Evolutionary conservation across 768 basidiomycete species (phyloP).

Genomic region (Chalciporus chontae): DNA sequence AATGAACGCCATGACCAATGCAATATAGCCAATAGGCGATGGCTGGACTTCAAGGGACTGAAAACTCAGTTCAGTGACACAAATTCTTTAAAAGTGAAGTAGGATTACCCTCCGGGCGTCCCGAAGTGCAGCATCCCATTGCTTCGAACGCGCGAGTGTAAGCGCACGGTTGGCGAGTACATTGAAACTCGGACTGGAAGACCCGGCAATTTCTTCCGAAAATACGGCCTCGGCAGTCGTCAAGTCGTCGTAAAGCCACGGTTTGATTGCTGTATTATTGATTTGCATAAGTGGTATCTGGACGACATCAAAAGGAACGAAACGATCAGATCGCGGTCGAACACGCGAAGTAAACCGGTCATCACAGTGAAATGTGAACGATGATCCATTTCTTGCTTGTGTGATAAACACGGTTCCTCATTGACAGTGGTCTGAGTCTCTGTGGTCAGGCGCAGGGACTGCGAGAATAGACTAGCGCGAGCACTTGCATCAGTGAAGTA

Average conservation of each 20-base stretch:
- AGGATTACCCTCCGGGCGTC: constrained; percentile 11
- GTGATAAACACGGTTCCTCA: constrained; percentile 2
- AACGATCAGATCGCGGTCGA: not conserved
- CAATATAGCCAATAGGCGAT: constrained; percentile 16
- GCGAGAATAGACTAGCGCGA: not conserved
- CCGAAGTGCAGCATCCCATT: not conserved
- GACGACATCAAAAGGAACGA: not conserved
- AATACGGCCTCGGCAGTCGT: constrained; percentile 7
- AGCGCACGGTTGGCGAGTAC: constrained; percentile 15
- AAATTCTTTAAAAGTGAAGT: not conserved
- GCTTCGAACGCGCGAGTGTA: constrained; percentile 5
- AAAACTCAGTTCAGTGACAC: not conserved
- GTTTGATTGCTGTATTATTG: constrained; percentile 14
- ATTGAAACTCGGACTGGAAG: not conserved
- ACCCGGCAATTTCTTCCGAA: constrained; percentile 5
- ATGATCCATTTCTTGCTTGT: constrained; percentile 2
- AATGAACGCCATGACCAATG: constrained; percentile 12
- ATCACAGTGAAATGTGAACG: constrained; percentile 3
- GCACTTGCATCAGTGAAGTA: constrained; percentile 3
- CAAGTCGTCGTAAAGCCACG: constrained; percentile 16
- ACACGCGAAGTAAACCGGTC: not conserved
- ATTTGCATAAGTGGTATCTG: constrained; percentile 18
- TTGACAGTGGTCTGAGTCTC: not conserved
- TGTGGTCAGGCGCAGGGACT: not conserved
- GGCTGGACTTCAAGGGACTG: constrained; percentile 10